Evolutionary conservation across 148 eudicot species (phyloP).

Genomic region (Diospyros lotus): DNA sequence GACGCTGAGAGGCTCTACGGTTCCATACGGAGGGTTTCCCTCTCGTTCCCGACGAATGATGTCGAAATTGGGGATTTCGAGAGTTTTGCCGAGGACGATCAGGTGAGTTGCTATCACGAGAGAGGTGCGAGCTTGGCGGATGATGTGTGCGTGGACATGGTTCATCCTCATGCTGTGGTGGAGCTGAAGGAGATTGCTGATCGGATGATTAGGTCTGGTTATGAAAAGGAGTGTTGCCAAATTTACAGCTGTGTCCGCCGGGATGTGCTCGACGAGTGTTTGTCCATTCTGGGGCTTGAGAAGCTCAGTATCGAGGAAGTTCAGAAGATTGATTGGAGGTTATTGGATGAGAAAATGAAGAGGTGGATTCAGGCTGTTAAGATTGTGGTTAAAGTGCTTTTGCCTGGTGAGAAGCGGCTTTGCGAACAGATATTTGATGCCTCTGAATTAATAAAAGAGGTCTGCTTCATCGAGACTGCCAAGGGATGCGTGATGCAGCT

Average conservation of each 20-base stretch:
- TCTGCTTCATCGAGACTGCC: slow-evolving; percentile 71
- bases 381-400: slow-evolving; percentile 52
- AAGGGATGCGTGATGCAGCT: slow-evolving; percentile 75
- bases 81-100: slow-evolving; percentile 25
- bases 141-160: slow-evolving; percentile 54
- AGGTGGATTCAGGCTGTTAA: slow-evolving; percentile 75
- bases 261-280: slow-evolving; percentile 63
- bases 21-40: slow-evolving; percentile 43
- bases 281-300: slow-evolving; percentile 61
- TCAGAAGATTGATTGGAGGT: slow-evolving; percentile 70
- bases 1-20: slow-evolving; percentile 60
- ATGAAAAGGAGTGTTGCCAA: slow-evolving; percentile 89
- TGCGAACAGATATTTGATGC: slow-evolving; percentile 69
- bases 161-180: slow-evolving; percentile 40
- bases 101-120: slow-evolving; percentile 38
- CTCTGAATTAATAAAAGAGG: slow-evolving; percentile 59
- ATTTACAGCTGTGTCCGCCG: slow-evolving; percentile 61
- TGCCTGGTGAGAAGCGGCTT: slow-evolving; percentile 56
- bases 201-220: slow-evolving; percentile 75
- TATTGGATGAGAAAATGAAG: slow-evolving; percentile 76
- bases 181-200: slow-evolving; percentile 70
- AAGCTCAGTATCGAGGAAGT: slow-evolving; percentile 82
- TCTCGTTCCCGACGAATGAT: slow-evolving; percentile 40
- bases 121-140: slow-evolving; percentile 61
- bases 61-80: slow-evolving; percentile 43